These are phyloP conservation scores for Podospora sp. DNA, from an alignment of 495 filamentous ascomycete species.

Conservation along the genomic window DNA sequence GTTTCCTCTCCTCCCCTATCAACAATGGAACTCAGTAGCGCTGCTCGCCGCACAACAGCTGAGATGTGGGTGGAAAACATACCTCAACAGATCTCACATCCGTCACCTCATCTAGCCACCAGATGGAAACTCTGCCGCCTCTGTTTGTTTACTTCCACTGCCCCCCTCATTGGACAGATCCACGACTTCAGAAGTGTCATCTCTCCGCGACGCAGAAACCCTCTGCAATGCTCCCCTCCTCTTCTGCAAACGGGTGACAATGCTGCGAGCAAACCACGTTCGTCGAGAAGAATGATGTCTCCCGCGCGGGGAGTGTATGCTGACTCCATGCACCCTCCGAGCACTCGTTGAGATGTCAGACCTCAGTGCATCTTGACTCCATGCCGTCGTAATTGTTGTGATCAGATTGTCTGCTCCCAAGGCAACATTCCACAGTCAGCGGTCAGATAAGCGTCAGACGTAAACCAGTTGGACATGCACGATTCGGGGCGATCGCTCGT, in stretches of 20 bases:
- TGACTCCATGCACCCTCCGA: neutral
- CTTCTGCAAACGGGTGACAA: neutral
- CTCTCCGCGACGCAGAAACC: neutral
- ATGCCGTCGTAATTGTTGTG: slow-evolving; percentile 1
- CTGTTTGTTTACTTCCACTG: neutral
- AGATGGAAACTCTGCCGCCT: neutral
- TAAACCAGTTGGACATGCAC: slow-evolving; percentile 11
- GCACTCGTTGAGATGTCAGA: neutral
- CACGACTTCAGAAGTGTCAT: neutral
- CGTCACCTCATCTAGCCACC: neutral
- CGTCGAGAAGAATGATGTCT: neutral
- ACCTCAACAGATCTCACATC: too few relatives aligned
- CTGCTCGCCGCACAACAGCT: neutral
- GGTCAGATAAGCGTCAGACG: neutral
- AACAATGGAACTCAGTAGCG: neutral
- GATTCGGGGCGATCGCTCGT: neutral
- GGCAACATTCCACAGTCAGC: neutral
- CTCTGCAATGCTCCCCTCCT: neutral
- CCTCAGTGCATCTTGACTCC: neutral
- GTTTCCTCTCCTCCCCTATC: neutral
- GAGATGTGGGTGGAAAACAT: neutral
- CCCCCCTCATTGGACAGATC: neutral
- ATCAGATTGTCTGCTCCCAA: neutral
- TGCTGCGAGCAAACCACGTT: neutral
- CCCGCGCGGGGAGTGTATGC: neutral